Base-by-base conservation (phyloP, 768 basidiomycete species). In the Leccinum incarnatum region DNA sequence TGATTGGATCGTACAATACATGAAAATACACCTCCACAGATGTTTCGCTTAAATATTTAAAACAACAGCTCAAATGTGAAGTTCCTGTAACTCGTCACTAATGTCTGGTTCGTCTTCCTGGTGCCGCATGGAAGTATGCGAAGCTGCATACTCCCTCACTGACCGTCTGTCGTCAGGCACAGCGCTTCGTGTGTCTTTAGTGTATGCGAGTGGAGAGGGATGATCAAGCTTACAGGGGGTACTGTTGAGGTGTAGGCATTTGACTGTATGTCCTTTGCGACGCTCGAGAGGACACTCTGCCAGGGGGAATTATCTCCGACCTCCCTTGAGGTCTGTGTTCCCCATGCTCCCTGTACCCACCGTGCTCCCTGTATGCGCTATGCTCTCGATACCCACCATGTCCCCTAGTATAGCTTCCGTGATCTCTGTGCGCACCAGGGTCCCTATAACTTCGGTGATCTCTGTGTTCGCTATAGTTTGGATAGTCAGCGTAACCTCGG, bases 211-310 rank as follows among this genome's bases (percentile, higher is more conserved):
- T 42, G 5, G 25, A 21, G 11, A 53, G 55, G 10, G 17, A 29
- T 15, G 23, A 40, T 40, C 15, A 3, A 25, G 37, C 72, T 64
- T 57, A 73, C 72, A 51, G 55, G 29, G 62, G 0, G 27, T 62
- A 63, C 36, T 63, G 64, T 9, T 64, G 60, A 25, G 56, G 51
- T 14, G 42, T 40, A 53, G 66, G 48, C 32, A 61, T 29, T 27
- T 69, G 69, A 53, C 58, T 56, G 53, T 68, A 50, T 19, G 65
- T 15, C 58, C 73, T 63, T 19, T 73, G 73, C 2, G 73, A 67
- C 50, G 63, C 65, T 58, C 66, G 67, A 50, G 69, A 71, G 37
- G 71, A 25, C 29, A 51, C 58, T 56, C 69, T 68, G 52, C 54
- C 17, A 50, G 72, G 72, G 21, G 54, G 2, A 25, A 57, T 29